A percentile compares a stretch with the other conserved stretches of the same genome.
These are phyloP conservation scores for Stellera chamaejasme DNA, from an alignment of 345 rosid species.

Conservation along the genomic window DNA sequence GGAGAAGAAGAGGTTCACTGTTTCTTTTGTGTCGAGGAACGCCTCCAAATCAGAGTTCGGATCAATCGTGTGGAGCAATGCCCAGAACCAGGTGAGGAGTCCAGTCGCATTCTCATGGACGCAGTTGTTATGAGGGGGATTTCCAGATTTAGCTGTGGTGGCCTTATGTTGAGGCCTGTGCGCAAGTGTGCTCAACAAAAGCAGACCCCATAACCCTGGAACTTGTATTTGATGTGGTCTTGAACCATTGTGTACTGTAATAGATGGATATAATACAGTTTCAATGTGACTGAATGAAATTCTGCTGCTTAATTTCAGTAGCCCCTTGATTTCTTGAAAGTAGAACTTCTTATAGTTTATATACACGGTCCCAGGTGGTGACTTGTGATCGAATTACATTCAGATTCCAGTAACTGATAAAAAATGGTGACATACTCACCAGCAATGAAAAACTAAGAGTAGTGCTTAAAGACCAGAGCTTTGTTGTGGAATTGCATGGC, in stretches of 20 bases:
- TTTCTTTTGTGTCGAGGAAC: constrained; percentile 58
- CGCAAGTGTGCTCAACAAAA: not conserved
- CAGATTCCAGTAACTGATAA: too few species aligned
- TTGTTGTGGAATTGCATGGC: constrained; percentile 7
- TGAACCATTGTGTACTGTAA: not conserved
- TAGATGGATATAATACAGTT: not conserved
- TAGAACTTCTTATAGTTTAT: too few species aligned
- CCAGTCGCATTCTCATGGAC: constrained; percentile 79
- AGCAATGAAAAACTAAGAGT: constrained; percentile 5
- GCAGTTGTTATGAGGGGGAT: constrained; percentile 10
- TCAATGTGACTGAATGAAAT: not conserved
- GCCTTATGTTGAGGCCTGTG: not conserved
- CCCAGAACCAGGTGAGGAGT: constrained; percentile 60
- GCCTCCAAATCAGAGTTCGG: constrained; percentile 52
- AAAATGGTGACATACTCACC: too few species aligned
- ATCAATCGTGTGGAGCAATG: constrained; percentile 64
- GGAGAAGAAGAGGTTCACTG: constrained; percentile 65
- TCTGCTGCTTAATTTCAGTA: not conserved
- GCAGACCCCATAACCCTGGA: not conserved
- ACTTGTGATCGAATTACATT: too few species aligned
- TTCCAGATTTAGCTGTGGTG: not conserved
- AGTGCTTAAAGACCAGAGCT: constrained; percentile 10
- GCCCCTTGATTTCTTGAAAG: too few species aligned
- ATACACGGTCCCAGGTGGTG: too few species aligned
- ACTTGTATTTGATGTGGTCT: not conserved